phyloP scores from a whole-genome alignment of 495 filamentous ascomycete genomes.

The Pyronema omphalodes region DNA sequence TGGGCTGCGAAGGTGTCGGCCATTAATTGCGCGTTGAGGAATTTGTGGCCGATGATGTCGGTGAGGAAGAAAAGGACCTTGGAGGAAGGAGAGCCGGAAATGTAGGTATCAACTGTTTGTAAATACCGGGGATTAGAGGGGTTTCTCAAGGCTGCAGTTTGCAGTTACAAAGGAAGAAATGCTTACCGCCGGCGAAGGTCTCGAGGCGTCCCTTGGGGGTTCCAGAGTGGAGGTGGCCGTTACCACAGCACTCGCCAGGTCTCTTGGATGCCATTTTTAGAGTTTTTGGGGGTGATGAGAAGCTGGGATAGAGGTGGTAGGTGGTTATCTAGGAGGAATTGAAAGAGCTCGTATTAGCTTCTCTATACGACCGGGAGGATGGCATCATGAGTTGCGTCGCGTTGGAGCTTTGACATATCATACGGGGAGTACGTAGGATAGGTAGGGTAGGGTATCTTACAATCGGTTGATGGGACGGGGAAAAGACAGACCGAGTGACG shows the following conservation, averaged over 20 bases:
- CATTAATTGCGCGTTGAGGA: conserved; percentile 58
- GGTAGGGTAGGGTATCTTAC: no score
- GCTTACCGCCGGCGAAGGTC: conserved; percentile 25
- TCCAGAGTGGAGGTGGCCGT: conserved; percentile 31
- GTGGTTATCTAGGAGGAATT: no score
- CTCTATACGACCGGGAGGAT: no score
- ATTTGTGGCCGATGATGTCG: conserved; percentile 49
- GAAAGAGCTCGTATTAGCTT: no score
- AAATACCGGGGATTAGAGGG: not conserved
- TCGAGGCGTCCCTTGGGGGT: conserved; percentile 27
- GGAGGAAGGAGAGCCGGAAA: conserved; percentile 28
- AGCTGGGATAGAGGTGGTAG: no score
- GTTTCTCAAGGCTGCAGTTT: not conserved
- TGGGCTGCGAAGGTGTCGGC: conserved; percentile 70
- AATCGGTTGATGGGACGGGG: no score
- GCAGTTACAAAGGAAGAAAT: not conserved
- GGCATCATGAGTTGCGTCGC: no score
- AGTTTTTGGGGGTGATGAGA: no score
- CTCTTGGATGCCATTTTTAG: conserved; percentile 29
- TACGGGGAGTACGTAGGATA: no score
- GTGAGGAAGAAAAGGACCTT: conserved; percentile 39
- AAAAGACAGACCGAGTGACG: no score
- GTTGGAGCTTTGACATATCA: no score
- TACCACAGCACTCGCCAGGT: conserved; percentile 28
- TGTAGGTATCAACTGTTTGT: conserved; percentile 30